phyloP scores from a whole-genome alignment of 164 flowering plant genomes.

The Sedum album region DNA sequence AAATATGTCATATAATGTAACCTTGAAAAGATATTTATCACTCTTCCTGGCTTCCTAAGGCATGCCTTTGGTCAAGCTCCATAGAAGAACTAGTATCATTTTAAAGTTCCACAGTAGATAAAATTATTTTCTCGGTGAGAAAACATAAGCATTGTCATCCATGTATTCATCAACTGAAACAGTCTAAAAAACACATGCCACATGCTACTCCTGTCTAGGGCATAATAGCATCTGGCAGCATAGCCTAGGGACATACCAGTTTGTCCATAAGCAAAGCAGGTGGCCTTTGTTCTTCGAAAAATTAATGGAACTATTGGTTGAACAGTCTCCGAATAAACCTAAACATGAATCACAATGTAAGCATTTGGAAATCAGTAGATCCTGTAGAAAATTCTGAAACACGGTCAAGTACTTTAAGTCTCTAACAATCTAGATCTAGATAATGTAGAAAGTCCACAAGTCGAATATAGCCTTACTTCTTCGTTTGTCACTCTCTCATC shows the following conservation, averaged over 20 bases:
- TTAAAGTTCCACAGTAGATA: neutral
- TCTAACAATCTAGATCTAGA: neutral
- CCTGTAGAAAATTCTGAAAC: neutral
- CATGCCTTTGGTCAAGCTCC: neutral
- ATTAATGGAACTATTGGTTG: constrained; percentile 83
- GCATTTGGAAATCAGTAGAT: neutral
- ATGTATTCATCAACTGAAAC: neutral
- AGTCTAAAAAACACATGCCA: neutral
- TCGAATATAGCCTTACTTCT: constrained; percentile 40
- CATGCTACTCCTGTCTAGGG: neutral
- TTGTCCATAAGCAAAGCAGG: constrained; percentile 99
- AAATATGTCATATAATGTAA: no score
- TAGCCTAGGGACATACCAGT: constrained; percentile 40
- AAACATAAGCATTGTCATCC: neutral
- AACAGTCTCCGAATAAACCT: constrained; percentile 89
- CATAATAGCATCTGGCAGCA: neutral
- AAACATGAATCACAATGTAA: neutral
- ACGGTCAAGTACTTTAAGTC: neutral
- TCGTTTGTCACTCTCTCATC: constrained; percentile 82
- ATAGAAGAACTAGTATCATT: neutral
- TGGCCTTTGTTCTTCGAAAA: constrained; percentile 84
- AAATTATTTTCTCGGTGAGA: neutral
- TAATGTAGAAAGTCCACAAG: neutral
- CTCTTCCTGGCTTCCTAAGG: neutral
- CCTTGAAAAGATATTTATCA: no score